phyloP scores from a whole-genome alignment of 2,329 filamentous ascomycete species.

The Sporothrix globosa region DNA sequence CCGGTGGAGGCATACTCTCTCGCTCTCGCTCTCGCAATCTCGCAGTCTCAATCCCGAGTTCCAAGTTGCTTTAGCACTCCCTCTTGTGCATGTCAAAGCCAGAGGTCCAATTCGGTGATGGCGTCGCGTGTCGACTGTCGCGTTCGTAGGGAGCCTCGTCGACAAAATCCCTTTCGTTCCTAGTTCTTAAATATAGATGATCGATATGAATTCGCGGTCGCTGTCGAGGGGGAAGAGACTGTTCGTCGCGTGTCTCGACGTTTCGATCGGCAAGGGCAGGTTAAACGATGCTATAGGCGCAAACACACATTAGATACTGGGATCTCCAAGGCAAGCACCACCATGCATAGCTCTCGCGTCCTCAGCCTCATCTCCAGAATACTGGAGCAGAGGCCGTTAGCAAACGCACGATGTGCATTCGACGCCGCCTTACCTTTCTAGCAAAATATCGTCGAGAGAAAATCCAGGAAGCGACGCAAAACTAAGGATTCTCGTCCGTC shows the following conservation, averaged over 20 bases:
- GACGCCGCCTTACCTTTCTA: slow-evolving; percentile 3
- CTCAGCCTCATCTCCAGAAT: background rate
- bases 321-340: background rate
- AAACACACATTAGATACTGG: background rate
- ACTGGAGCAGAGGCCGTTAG: background rate
- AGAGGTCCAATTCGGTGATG: background rate
- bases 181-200: background rate
- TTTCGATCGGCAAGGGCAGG: background rate
- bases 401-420: background rate
- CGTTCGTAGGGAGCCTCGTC: background rate
- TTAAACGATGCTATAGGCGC: slow-evolving; percentile 13
- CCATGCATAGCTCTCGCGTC: background rate
- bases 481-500: slow-evolving; percentile 8
- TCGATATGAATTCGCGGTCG: background rate
- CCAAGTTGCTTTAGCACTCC: background rate
- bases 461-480: background rate
- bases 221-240: background rate
- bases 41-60: background rate
- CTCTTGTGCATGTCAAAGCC: background rate
- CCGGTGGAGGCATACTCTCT: slow-evolving; percentile 47
- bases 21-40: slow-evolving; percentile 24
- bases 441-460: slow-evolving; percentile 15
- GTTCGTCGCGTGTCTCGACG: background rate
- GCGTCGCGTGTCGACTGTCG: slow-evolving; percentile 6
- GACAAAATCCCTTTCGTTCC: too few relatives aligned